Base-by-base conservation (phyloP, 2,329 filamentous ascomycete genomes). In the Microdochium paspali region DNA sequence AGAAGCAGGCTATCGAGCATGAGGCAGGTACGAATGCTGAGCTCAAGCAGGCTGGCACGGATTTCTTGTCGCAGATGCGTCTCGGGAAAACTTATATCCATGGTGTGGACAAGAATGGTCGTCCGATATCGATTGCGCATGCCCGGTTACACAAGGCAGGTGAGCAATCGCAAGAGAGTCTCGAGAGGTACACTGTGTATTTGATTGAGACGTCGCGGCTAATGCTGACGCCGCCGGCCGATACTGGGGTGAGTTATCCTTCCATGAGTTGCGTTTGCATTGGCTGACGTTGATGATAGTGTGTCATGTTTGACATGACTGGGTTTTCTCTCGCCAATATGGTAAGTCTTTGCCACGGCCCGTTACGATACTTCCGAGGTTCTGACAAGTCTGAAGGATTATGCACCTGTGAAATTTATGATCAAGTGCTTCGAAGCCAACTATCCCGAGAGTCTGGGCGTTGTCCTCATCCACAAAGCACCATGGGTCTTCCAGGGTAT, bases 361-460 rank as follows among this genome's bases (percentile, higher is more conserved):
- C 9, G 31, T 40, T 9, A 3, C 7, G 20, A n/a, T 6, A 31
- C 12, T 12, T 24, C 10, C 53, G 47, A 30, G n/a, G n/a, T n/a
- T n/a, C 58, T 60, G 30, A 64, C 49, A 21, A 21, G 35, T 13
- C 13, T 18, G 12, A 48, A 85, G 82, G 93, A 98, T 65, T 97
- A 97, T 64, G 80, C 87, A 0, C 91, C 93, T 1, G 88, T 98
- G 49, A 98, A 95, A 61, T 98, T 97, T 69, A 96, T 98, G 85
- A 96, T 98, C 66, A 95, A 95, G 67, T 95, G 90, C 66, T 98
- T 98, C 61, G 93, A 98, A 70, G 93, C 93, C 50, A 97, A 98
- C 64, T 98, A 97, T 58, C 93, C 93, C 1, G 93, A 98, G 66
- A 91, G 82, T 44, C 76, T 98, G 1, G 93, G 91, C 24, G 78